Evolutionary conservation across 768 basidiomycete genomes (phyloP).

Genomic region (Amanita muscaria): DNA sequence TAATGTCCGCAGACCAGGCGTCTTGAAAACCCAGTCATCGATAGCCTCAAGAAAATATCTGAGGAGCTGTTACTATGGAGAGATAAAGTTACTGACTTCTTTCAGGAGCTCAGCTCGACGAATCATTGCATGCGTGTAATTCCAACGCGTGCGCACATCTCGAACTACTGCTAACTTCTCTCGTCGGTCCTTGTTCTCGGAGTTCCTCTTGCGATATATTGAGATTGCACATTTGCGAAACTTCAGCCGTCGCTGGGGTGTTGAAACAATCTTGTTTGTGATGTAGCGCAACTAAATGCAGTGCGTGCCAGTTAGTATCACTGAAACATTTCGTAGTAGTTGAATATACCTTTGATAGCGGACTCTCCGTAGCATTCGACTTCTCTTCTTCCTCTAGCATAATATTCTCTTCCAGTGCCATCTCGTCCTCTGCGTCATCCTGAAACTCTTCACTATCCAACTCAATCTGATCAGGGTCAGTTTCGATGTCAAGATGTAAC

Average conservation of each 20-base stretch:
- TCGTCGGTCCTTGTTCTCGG: background rate
- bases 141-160: constrained; percentile 27
- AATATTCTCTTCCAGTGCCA: too few species aligned
- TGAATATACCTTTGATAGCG: constrained; percentile 13
- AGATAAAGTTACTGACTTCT: constrained; percentile 16
- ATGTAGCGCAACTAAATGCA: constrained; percentile 24
- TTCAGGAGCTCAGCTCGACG: constrained; percentile 15
- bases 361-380: constrained; percentile 6
- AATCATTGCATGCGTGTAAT: constrained; percentile 28
- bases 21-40: constrained; percentile 22
- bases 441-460: constrained; percentile 13
- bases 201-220: constrained; percentile 8
- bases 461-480: constrained; percentile 15
- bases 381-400: constrained; percentile 14
- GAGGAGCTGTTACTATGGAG: too few species aligned
- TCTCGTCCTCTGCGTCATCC: constrained; percentile 15
- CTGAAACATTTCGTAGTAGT: constrained; percentile 9
- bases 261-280: constrained; percentile 22
- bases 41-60: too few species aligned
- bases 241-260: constrained; percentile 20
- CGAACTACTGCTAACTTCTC: constrained; percentile 24
- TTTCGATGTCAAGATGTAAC: constrained; percentile 20
- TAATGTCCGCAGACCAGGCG: constrained; percentile 10
- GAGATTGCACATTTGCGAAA: constrained; percentile 15
- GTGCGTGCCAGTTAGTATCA: constrained; percentile 3